Evolutionary conservation across 768 basidiomycete genomes (phyloP), one percentile per base, ranked within the genome.

Genomic region (Calocera cornea): DNA sequence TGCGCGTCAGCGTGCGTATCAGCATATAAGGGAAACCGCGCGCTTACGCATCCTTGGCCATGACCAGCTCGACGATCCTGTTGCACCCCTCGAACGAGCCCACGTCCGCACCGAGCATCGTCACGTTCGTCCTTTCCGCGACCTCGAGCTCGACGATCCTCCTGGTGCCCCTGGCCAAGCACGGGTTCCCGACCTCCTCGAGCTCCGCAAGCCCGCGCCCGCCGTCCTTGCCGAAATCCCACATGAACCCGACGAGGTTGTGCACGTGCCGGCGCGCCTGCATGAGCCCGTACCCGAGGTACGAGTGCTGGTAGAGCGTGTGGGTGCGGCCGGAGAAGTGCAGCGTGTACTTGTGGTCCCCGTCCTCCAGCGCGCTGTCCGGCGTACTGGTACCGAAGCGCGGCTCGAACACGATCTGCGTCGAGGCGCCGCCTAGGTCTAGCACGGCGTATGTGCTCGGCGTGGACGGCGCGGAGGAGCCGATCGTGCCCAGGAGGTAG

Each of bases 401-500:
- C 1, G 95, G 97, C 77, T 95, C 88, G 72, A 98, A 97, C 68
- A 97, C 94, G 75, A 98, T 97, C 78, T 97, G 97, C 27, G 95
- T 97, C 68, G 93, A 95, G 34, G 90, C 97, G 1, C 97, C 97
- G 2, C 97, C 97, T 64, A 99, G 84, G 74, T 98, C 97, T 64
- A 98, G 86, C 49, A 97, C 93, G 27, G 95, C 95, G 71, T 89
- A 90, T 31, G 90, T 86, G 24, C 79, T 75, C 19, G 79, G 81
- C 33, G 79, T 76, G 65, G 74, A 69, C 1, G 79, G 77, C 19
- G 82, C 77, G 64, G 81, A 82, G 11, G 81, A 79, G 17, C 85
- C 83, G 73, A 97, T 86, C 41, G 88, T 85, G 65, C 83, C 82
- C 47, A 95, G 79, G 63, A 97, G 82, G 78, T 97, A 97, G 77